A percentile compares a stretch with the other conserved stretches of the same genome.
Conservation (phyloP, 2,329 filamentous ascomycete species). For the Stachybotrys chlorohalonatus region DNA sequence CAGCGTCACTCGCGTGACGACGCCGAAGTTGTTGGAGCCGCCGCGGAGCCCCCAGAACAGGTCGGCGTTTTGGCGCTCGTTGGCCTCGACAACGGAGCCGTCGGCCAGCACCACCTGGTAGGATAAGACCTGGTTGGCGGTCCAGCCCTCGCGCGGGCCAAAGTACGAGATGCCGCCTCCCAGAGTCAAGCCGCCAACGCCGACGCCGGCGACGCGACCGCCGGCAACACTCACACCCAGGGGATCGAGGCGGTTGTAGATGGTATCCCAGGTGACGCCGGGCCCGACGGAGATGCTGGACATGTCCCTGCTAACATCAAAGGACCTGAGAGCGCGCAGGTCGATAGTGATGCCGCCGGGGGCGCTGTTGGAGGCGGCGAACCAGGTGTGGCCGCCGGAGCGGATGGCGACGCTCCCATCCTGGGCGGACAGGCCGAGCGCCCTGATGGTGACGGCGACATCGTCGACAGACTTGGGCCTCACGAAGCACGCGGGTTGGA, state of each 20-base stretch:
- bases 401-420: not conserved
- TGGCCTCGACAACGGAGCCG: slow-evolving; percentile 30
- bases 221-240: slow-evolving; percentile 1
- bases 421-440: not conserved
- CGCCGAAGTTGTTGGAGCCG: slow-evolving; percentile 48
- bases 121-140: slow-evolving; percentile 3
- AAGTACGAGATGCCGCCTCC: slow-evolving; percentile 10
- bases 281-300: not conserved
- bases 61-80: slow-evolving; percentile 26
- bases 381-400: not conserved
- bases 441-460: not conserved
- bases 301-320: not conserved
- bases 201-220: not conserved
- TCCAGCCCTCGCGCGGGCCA: slow-evolving; percentile 5
- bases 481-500: not conserved
- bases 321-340: not conserved
- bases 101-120: slow-evolving; percentile 6
- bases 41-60: slow-evolving; percentile 49
- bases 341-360: not conserved
- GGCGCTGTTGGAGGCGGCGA: not conserved
- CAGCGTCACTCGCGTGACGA: slow-evolving; percentile 37
- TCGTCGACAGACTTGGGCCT: not conserved
- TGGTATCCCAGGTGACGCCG: not conserved
- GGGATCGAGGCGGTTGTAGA: slow-evolving; percentile 1
- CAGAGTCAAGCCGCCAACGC: slow-evolving; percentile 3